A percentile compares a stretch with the other conserved stretches of the same genome.
phyloP scores from a whole-genome alignment of 208 protist genomes.

The Kentomonas sorsogonicus region DNA sequence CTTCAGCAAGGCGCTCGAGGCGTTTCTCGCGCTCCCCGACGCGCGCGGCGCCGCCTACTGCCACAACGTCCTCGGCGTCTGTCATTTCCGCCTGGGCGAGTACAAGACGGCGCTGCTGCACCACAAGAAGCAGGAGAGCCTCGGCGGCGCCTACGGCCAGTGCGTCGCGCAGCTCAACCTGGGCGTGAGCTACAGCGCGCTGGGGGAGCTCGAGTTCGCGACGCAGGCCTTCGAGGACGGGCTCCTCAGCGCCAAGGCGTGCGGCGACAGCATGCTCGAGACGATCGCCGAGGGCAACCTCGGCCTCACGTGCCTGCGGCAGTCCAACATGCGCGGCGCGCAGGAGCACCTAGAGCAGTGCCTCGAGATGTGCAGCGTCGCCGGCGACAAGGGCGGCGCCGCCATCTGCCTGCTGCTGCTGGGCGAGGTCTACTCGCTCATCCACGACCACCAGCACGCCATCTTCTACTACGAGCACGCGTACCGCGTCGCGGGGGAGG shows the following conservation, averaged over 20 bases:
- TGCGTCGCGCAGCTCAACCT: constrained; percentile 87
- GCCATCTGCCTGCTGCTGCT: constrained; percentile 80
- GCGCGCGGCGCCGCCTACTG: constrained; percentile 60
- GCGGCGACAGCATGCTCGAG: constrained; percentile 59
- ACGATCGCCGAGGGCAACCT: constrained; percentile 82
- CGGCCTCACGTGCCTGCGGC: constrained; percentile 62
- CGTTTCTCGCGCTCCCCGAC: constrained; percentile 54
- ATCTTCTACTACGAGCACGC: constrained; percentile 89
- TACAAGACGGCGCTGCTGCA: constrained; percentile 76
- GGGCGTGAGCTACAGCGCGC: constrained; percentile 73
- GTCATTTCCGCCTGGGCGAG: constrained; percentile 57
- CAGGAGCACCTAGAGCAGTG: constrained; percentile 76
- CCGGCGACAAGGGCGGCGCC: constrained; percentile 76
- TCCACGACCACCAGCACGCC: constrained; percentile 80
- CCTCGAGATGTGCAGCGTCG: constrained; percentile 77
- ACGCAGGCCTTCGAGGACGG: constrained; percentile 73
- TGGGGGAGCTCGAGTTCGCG: constrained; percentile 79
- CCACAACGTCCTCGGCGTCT: constrained; percentile 84
- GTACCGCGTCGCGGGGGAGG: constrained; percentile 77
- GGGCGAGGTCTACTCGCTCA: constrained; percentile 79
- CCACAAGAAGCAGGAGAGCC: constrained; percentile 78
- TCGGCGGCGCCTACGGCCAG: constrained; percentile 66
- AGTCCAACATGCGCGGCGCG: constrained; percentile 72
- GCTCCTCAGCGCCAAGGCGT: constrained; percentile 47
- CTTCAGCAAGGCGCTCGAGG: constrained; percentile 45